Conservation (phyloP, 176 grass and related monocot genomes). For the Eleusine indica region DNA sequence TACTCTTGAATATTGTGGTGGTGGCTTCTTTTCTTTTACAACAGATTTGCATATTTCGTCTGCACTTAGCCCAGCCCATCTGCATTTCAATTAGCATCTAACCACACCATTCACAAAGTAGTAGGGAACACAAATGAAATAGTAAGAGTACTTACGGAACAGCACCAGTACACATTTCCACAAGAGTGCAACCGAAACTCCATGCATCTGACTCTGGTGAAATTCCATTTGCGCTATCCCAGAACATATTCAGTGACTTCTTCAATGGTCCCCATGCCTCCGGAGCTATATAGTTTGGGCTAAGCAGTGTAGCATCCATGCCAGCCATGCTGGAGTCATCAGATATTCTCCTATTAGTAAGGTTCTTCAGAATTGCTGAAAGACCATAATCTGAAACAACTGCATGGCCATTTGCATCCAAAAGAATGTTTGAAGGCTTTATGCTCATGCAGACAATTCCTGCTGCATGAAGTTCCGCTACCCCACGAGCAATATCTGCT, state of each 20-base stretch:
- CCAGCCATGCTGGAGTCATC: conserved; percentile 66
- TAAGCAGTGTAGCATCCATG: conserved; percentile 83
- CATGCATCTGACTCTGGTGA: conserved; percentile 95
- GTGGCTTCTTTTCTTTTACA: conserved; percentile 84
- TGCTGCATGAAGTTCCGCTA: conserved; percentile 90
- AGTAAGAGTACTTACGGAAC: conserved; percentile 87
- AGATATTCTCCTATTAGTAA: conserved; percentile 59
- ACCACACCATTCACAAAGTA: conserved; percentile 42
- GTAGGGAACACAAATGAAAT: conserved; percentile 51
- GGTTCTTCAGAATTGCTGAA: conserved; percentile 91
- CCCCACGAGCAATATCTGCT: conserved; percentile 97
- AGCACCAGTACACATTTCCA: conserved; percentile 99
- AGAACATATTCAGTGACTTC: conserved; percentile 79
- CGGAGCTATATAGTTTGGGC: conserved; percentile 94
- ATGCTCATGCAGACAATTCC: conserved; percentile 99
- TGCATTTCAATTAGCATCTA: conserved; percentile 66
- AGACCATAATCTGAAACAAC: conserved; percentile 96
- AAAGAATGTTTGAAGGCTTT: conserved; percentile 98
- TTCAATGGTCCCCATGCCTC: conserved; percentile 96
- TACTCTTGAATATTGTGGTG: conserved; percentile 96
- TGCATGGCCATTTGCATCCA: conserved; percentile 69
- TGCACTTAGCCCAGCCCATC: conserved; percentile 93
- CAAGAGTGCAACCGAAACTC: conserved; percentile 99
- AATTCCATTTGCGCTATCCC: conserved; percentile 83
- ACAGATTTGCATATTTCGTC: conserved; percentile 88